These are phyloP conservation scores for Cadophora sp. DNA, from an alignment of 2,329 filamentous ascomycete species.

Conservation along the genomic window DNA sequence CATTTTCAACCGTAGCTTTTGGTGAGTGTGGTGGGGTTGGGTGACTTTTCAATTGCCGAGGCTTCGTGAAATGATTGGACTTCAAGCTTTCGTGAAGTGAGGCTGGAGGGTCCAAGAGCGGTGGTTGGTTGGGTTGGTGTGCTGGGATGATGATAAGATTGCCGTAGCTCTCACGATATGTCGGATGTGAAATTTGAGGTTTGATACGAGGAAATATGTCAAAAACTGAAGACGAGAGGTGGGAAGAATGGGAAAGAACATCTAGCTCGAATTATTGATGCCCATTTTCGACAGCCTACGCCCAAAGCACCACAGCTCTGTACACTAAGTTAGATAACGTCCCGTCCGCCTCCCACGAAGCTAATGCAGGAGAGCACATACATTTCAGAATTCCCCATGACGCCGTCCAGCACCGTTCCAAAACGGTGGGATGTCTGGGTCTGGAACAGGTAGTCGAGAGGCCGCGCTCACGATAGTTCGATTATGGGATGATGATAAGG, in stretches of 20 bases:
- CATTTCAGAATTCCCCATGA: not conserved
- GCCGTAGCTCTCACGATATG: not conserved
- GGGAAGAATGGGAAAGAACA: not conserved
- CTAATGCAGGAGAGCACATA: not conserved
- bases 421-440: not conserved
- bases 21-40: not conserved
- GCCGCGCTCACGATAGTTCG: not conserved
- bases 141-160: slow-evolving; percentile 1
- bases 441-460: not conserved
- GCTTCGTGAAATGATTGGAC: not conserved
- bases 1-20: not conserved
- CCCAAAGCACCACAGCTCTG: not conserved
- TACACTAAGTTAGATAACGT: not conserved
- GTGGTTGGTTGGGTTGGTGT: not conserved
- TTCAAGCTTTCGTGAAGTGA: not conserved
- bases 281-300: not conserved
- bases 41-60: not conserved
- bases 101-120: not conserved
- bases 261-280: not conserved
- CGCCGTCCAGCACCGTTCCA: not conserved
- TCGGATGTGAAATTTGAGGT: too few species aligned
- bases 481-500: not conserved
- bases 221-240: not conserved
- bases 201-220: not conserved
- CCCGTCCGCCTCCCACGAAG: not conserved